Percentiles rank a stretch among this genome's conserved stretches.
These are phyloP conservation scores for Macrolepiota fuliginosa DNA, from an alignment of 768 basidiomycete genomes.

Conservation along the genomic window DNA sequence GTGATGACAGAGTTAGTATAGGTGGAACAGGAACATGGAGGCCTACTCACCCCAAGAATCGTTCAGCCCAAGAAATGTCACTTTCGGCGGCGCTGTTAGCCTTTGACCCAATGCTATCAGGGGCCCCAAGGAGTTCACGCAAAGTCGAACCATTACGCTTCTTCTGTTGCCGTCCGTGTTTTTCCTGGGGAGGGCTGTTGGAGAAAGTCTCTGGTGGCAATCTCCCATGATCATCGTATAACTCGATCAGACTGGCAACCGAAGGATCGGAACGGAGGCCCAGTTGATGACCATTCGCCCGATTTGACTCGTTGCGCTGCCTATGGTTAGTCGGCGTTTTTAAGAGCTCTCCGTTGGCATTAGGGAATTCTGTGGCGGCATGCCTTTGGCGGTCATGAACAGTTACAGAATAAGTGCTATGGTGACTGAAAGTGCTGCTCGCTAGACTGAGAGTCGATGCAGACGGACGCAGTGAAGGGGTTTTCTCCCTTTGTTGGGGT, in stretches of 20 bases:
- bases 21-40: not conserved
- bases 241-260: conserved; percentile 66
- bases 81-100: conserved; percentile 50
- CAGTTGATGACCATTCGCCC: conserved; percentile 43
- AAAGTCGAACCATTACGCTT: conserved; percentile 69
- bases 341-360: conserved; percentile 45
- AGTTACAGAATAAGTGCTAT: conserved; percentile 72
- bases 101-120: conserved; percentile 31
- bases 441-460: conserved; percentile 52
- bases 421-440: conserved; percentile 47
- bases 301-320: conserved; percentile 35
- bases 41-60: conserved; percentile 56
- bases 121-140: conserved; percentile 66
- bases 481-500: conserved; percentile 1
- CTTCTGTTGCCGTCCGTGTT: conserved; percentile 36
- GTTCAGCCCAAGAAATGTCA: conserved; percentile 85
- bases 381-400: conserved; percentile 54
- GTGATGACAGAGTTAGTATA: not conserved
- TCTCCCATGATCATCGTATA: conserved; percentile 74
- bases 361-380: conserved; percentile 62
- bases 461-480: conserved; percentile 38
- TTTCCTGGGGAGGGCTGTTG: conserved; percentile 43
- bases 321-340: conserved; percentile 23
- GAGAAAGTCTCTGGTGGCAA: conserved; percentile 63
- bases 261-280: conserved; percentile 75